A percentile compares a stretch with the other conserved stretches of the same genome.
Conservation (phyloP, 106 monocot genomes). For the Chionographis japonica region DNA sequence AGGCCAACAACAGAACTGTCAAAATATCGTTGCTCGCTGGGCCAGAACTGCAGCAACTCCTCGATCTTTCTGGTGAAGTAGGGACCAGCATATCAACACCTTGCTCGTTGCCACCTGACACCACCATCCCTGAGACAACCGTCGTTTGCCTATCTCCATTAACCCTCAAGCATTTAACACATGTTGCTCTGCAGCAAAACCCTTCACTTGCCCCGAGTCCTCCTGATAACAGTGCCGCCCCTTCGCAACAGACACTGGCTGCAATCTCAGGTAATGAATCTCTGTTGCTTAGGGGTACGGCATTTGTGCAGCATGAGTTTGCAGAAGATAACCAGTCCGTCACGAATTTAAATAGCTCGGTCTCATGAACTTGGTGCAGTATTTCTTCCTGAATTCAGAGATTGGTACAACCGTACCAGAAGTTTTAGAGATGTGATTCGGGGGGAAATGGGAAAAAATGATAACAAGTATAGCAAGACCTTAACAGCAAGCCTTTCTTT, state of each 20-base stretch:
- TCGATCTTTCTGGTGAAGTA: conserved; percentile 23
- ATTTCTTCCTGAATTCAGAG: conserved; percentile 58
- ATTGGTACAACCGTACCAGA: neutral
- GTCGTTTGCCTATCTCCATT: conserved; percentile 37
- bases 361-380: conserved; percentile 64
- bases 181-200: conserved; percentile 56
- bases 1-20: conserved; percentile 69
- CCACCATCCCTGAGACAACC: conserved; percentile 61
- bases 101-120: conserved; percentile 58
- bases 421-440: neutral
- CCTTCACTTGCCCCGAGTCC: conserved; percentile 12
- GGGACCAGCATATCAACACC: conserved; percentile 80
- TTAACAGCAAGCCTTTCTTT: conserved; percentile 72
- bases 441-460: neutral
- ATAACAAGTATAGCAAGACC: conserved; percentile 34
- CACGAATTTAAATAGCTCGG: conserved; percentile 60
- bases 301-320: conserved; percentile 26
- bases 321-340: conserved; percentile 41
- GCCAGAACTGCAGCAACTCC: conserved; percentile 19
- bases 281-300: conserved; percentile 11
- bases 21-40: conserved; percentile 66
- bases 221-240: conserved; percentile 53
- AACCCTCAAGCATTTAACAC: conserved; percentile 37
- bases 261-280: conserved; percentile 60
- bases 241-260: conserved; percentile 76